Conservation (phyloP, 371 early-diverging fungal genomes). For the Mortierella sp. region DNA sequence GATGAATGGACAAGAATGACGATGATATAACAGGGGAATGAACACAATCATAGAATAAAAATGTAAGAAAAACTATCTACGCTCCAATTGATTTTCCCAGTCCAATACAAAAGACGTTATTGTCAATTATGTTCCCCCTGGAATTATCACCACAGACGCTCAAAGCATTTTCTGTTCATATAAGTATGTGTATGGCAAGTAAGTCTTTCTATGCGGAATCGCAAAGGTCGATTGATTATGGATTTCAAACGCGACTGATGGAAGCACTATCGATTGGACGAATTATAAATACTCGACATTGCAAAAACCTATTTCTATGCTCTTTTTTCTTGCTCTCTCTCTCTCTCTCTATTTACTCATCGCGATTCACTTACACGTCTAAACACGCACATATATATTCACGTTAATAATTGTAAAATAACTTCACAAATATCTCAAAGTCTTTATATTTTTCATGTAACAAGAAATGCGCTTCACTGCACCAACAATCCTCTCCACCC, state of each 20-base stretch:
- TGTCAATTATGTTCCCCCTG: not conserved
- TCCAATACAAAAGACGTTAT: not conserved
- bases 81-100: too few relatives aligned
- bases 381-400: not conserved
- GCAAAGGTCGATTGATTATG: not conserved
- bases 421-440: not conserved
- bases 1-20: not conserved
- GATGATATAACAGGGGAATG: too few relatives aligned
- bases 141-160: not conserved
- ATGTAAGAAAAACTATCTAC: too few relatives aligned
- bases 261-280: not conserved
- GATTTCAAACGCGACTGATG: constrained; percentile 7
- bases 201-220: too few relatives aligned
- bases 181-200: too few relatives aligned
- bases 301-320: not conserved
- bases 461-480: not conserved
- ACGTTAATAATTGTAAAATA: constrained; percentile 6
- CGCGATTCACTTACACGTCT: not conserved
- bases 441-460: not conserved
- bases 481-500: not conserved
- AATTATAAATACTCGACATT: not conserved
- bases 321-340: not conserved
- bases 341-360: not conserved
- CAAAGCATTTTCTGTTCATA: too few relatives aligned
- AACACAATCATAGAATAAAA: too few relatives aligned